Base-by-base conservation (phyloP, 2,329 filamentous ascomycete species). In the Neurospora sp. region DNA sequence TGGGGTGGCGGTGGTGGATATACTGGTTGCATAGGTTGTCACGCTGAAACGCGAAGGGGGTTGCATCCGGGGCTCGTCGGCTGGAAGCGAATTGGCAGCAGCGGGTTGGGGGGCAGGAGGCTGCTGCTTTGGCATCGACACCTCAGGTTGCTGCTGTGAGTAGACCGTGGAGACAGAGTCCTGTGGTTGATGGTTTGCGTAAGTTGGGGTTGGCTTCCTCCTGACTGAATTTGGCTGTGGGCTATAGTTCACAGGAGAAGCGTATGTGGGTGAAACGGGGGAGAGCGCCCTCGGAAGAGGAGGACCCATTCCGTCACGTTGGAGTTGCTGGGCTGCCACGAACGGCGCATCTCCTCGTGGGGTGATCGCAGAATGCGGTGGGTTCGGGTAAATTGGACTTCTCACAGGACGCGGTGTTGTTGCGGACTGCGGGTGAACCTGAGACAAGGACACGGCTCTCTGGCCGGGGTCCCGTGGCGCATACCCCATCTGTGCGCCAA, bases 31-130 rank as follows among this genome's bases (percentile, higher is more conserved):
- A 75, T 86, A 89, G 1, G 88, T 90, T 8, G 87, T 89, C 72
- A 86, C 81, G 78, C 88, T 91, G 78, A 90, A 91, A 66, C 86
- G 85, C 67, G 88, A 90, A 2, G 81, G 78, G 6, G 87, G 86
- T 70, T 87, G 84, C 13, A 81, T 79, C 81, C 83, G 84, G 43
- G 84, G 76, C 62, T 82, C 79, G 67, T 81, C 73, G 36, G 77
- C 74, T 38, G 77, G 74, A 66, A 72, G 38, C 68, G 67, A 68
- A 40, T 23, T 72, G 36, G 69, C 46, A 43, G 73, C 71, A 11
- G 70, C 43, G 36, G 72, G 72, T 13, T 74, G 73, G 11, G 70
- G 70, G 17, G 72, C 73, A 28, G 73, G 75, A 17, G 69, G 69
- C 3, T 73, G 74, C 13, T 36, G 52, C 28, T 62, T 62, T 36